Conservation (phyloP, 1,139 yeast genomes). For the Diutina pseudorugosa region DNA sequence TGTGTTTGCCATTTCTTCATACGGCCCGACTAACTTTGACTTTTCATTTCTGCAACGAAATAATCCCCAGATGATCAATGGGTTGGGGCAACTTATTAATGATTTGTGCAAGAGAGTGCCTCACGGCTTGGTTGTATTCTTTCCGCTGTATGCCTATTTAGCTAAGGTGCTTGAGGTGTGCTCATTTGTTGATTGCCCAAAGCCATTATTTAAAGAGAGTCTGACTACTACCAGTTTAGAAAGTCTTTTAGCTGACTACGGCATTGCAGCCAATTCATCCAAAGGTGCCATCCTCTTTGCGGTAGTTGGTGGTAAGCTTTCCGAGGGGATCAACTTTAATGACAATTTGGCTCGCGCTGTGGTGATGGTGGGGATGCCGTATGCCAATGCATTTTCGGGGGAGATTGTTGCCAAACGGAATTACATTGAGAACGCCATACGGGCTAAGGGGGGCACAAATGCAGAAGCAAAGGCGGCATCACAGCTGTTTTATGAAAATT, state of each 20-base stretch:
- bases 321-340: constrained; percentile 90
- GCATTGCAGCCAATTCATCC: constrained; percentile 16
- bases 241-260: constrained; percentile 37
- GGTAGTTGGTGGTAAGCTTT: constrained; percentile 88
- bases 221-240: constrained; percentile 29
- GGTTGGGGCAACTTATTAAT: constrained; percentile 40
- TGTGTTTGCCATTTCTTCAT: constrained; percentile 39
- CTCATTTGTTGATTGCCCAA: constrained; percentile 21
- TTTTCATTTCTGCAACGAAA: constrained; percentile 62
- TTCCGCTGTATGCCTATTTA: constrained; percentile 76
- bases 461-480: constrained; percentile 34
- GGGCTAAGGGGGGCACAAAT: constrained; percentile 26
- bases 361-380: constrained; percentile 82
- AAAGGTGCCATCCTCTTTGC: constrained; percentile 64
- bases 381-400: constrained; percentile 75
- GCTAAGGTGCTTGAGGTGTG: constrained; percentile 37
- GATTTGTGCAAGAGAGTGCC: constrained; percentile 42
- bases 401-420: constrained; percentile 66
- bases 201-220: constrained; percentile 48
- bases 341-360: constrained; percentile 82
- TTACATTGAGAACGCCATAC: constrained; percentile 41
- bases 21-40: constrained; percentile 26
- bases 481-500: constrained; percentile 62
- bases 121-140: constrained; percentile 66
- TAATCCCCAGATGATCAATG: constrained; percentile 29